Conservation (phyloP, 768 basidiomycete genomes). For the Hygrophorus russula region DNA sequence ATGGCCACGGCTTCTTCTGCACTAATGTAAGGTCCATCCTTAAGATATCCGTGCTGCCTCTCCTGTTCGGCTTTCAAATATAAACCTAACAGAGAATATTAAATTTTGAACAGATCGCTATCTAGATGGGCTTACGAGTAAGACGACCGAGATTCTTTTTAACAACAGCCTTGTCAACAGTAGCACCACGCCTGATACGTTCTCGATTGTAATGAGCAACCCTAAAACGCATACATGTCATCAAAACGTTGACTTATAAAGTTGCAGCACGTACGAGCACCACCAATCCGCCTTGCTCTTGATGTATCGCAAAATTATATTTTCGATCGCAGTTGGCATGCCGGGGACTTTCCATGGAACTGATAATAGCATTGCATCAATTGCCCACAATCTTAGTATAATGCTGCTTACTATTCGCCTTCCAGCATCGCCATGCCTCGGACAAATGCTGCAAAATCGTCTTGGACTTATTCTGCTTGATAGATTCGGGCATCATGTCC, state of each 20-base stretch:
- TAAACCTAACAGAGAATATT: conserved; percentile 36
- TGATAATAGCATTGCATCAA: conserved; percentile 14
- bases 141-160: conserved; percentile 99
- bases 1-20: conserved; percentile 98
- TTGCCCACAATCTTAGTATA: conserved; percentile 1
- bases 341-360: conserved; percentile 99
- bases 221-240: conserved; percentile 23
- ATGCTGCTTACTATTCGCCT: conserved; percentile 60
- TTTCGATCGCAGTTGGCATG: conserved; percentile 99
- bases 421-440: conserved; percentile 98
- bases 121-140: conserved; percentile 49
- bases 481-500: conserved; percentile 99
- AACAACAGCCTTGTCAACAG: conserved; percentile 96
- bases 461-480: conserved; percentile 99
- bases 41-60: conserved; percentile 95
- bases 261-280: conserved; percentile 54
- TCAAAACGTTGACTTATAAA: conserved; percentile 12
- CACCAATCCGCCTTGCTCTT: conserved; percentile 99
- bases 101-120: conserved; percentile 5
- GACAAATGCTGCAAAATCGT: conserved; percentile 97
- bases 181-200: conserved; percentile 92
- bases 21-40: conserved; percentile 98
- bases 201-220: conserved; percentile 98
- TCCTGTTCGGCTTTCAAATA: conserved; percentile 99
- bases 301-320: conserved; percentile 97